Conservation (phyloP, 495 filamentous ascomycete species). For the Penicillium paxilli region DNA sequence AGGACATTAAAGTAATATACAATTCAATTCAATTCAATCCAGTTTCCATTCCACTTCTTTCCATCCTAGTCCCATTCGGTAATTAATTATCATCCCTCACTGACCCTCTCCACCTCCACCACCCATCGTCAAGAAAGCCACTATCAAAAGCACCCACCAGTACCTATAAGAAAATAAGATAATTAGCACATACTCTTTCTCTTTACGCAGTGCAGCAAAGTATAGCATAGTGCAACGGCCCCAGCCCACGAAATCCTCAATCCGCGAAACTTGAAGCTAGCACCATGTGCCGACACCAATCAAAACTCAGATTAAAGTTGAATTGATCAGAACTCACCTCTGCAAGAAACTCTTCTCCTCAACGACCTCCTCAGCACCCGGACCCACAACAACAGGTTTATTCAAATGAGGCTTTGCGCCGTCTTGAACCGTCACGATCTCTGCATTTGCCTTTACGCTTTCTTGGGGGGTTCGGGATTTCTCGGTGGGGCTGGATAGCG, state of each 20-base stretch:
- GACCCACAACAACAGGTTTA: conserved; percentile 40
- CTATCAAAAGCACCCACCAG: conserved; percentile 49
- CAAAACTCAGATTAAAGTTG: no score
- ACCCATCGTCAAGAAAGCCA: conserved; percentile 43
- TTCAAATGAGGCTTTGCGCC: conserved; percentile 43
- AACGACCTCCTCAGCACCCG: conserved; percentile 36
- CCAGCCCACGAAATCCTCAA: not conserved
- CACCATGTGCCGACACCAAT: no score
- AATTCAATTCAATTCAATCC: no score
- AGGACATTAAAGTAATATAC: no score
- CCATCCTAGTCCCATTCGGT: no score
- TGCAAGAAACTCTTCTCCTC: conserved; percentile 48
- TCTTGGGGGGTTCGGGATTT: not conserved
- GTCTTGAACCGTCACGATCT: conserved; percentile 27
- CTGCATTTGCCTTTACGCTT: conserved; percentile 17
- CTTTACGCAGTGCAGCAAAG: no score
- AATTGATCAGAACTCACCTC: conserved; percentile 40
- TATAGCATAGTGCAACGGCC: no score
- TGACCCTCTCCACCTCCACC: conserved; percentile 42
- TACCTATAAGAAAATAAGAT: conserved; percentile 27
- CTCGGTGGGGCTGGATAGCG: conserved; percentile 13
- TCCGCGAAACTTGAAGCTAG: no score
- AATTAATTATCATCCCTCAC: no score
- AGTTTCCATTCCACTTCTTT: no score
- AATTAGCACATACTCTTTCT: not conserved